A percentile compares a stretch with the other conserved stretches of the same genome.
Evolutionary conservation across 495 filamentous ascomycete species (phyloP).

Genomic region (Aspergillus nidulans): DNA sequence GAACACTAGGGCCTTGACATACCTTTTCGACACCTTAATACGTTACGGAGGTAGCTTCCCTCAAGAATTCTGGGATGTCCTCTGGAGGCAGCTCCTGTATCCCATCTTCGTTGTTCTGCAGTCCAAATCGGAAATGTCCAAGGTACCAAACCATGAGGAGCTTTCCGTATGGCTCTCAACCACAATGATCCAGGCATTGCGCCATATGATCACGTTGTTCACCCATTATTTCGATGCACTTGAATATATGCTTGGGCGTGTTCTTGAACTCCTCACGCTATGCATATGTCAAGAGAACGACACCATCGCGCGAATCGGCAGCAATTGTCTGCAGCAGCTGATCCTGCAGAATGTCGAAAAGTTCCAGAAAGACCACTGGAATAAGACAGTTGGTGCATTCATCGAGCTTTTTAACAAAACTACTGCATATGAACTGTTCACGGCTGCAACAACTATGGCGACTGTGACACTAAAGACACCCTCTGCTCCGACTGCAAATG

Average conservation of each 20-base stretch:
- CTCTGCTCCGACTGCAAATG: slow-evolving; percentile 29
- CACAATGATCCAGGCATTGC: slow-evolving; percentile 97
- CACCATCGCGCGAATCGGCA: slow-evolving; percentile 95
- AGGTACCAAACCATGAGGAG: slow-evolving; percentile 89
- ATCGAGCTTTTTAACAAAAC: slow-evolving; percentile 93
- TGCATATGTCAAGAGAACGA: slow-evolving; percentile 99
- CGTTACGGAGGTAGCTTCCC: slow-evolving; percentile 89
- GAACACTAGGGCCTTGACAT: slow-evolving; percentile 69
- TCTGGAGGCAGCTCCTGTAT: slow-evolving; percentile 94
- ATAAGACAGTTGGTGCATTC: slow-evolving; percentile 88
- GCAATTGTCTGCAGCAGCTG: slow-evolving; percentile 93
- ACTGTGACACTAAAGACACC: slow-evolving; percentile 40
- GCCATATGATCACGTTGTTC: slow-evolving; percentile 97
- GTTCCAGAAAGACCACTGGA: slow-evolving; percentile 83
- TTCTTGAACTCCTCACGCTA: slow-evolving; percentile 85
- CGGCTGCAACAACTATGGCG: slow-evolving; percentile 67
- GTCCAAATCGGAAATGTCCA: slow-evolving; percentile 91
- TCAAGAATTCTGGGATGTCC: slow-evolving; percentile 93
- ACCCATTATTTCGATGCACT: slow-evolving; percentile 96
- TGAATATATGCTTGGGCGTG: slow-evolving; percentile 94
- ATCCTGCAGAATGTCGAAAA: slow-evolving; percentile 94
- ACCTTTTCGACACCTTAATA: slow-evolving; percentile 91
- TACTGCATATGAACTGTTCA: slow-evolving; percentile 90
- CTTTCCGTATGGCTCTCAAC: slow-evolving; percentile 98
- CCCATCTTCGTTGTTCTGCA: slow-evolving; percentile 98